Conservation (phyloP, 192 early-diverging fungal genomes). For the Kappamyces sp. region DNA sequence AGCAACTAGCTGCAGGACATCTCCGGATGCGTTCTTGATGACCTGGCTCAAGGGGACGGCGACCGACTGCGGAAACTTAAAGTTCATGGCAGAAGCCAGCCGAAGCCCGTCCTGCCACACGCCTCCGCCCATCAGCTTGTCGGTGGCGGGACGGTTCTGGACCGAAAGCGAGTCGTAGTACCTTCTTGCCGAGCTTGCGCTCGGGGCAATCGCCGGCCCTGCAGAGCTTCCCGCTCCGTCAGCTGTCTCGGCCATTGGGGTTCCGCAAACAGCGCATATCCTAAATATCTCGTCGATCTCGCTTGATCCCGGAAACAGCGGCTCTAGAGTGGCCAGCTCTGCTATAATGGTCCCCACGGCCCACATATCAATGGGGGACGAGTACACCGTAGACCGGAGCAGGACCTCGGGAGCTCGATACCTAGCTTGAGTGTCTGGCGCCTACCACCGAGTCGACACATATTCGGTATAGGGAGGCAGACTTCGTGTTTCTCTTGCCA, state of each 20-base stretch:
- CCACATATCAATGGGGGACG: slow-evolving; percentile 94
- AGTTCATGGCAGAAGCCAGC: slow-evolving; percentile 44
- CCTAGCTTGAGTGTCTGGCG: slow-evolving; percentile 36
- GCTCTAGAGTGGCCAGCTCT: slow-evolving; percentile 79
- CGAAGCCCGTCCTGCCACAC: slow-evolving; percentile 45
- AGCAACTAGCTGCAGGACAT: slow-evolving; percentile 56
- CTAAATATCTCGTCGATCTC: slow-evolving; percentile 90
- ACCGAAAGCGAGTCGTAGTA: slow-evolving; percentile 4
- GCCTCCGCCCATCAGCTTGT: slow-evolving; percentile 36
- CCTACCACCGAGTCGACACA: slow-evolving; percentile 93
- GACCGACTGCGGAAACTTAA: slow-evolving; percentile 44
- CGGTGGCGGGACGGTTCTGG: slow-evolving; percentile 1
- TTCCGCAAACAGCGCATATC: slow-evolving; percentile 78
- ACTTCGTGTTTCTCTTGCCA: slow-evolving; percentile 84
- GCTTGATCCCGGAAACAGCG: slow-evolving; percentile 88
- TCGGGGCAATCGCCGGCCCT: background rate
- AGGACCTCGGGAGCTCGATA: slow-evolving; percentile 95
- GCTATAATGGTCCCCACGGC: slow-evolving; percentile 88
- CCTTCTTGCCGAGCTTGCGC: background rate
- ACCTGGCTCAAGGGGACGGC: slow-evolving; percentile 44
- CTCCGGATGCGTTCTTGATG: slow-evolving; percentile 52
- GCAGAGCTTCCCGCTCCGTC: background rate
- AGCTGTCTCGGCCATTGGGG: slow-evolving; percentile 39
- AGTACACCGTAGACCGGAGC: slow-evolving; percentile 73
- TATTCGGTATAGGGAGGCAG: slow-evolving; percentile 93